A percentile compares a stretch with the other conserved stretches of the same genome.
These are phyloP conservation scores for Lachnellula willkommii DNA, from an alignment of 2,329 filamentous ascomycete genomes.

Conservation along the genomic window DNA sequence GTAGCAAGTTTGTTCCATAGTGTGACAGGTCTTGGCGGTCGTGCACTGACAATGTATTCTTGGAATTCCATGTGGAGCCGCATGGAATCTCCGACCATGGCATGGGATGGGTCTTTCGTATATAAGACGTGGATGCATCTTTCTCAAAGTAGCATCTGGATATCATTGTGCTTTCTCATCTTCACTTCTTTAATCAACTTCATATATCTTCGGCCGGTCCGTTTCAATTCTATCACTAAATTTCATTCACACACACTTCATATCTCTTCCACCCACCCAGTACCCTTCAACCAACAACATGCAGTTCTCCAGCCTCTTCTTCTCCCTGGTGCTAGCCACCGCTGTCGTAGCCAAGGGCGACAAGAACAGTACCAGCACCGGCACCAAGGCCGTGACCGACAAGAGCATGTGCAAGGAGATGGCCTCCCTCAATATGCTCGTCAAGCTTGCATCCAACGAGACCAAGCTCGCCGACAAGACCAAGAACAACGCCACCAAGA, in stretches of 20 bases:
- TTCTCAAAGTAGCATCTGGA: constrained; percentile 15
- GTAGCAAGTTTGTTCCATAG: constrained; percentile 14
- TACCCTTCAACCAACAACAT: constrained; percentile 19
- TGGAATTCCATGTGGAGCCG: constrained; percentile 4
- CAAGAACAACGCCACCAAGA: constrained; percentile 35
- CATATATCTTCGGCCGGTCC: constrained; percentile 22
- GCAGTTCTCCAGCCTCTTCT: constrained; percentile 22
- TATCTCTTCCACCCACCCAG: constrained; percentile 9
- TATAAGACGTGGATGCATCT: constrained; percentile 4
- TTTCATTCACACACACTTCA: constrained; percentile 4
- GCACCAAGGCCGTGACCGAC: constrained; percentile 27
- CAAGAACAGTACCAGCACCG: constrained; percentile 14
- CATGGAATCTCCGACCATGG: not conserved
- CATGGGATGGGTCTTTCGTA: constrained; percentile 1
- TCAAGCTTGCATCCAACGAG: constrained; percentile 34
- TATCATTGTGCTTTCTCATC: constrained; percentile 11
- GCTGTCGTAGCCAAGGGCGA: constrained; percentile 29
- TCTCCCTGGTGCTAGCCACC: constrained; percentile 21
- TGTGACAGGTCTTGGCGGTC: constrained; percentile 8
- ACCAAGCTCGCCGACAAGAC: constrained; percentile 33
- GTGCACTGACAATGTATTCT: constrained; percentile 1
- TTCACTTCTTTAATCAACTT: constrained; percentile 13
- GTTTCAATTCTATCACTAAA: constrained; percentile 14
- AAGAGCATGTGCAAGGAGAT: constrained; percentile 33
- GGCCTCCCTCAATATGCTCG: constrained; percentile 26